Percentiles rank a stretch among this genome's conserved stretches.
Evolutionary conservation across 768 basidiomycete species (phyloP).

Genomic region (Postia placenta): DNA sequence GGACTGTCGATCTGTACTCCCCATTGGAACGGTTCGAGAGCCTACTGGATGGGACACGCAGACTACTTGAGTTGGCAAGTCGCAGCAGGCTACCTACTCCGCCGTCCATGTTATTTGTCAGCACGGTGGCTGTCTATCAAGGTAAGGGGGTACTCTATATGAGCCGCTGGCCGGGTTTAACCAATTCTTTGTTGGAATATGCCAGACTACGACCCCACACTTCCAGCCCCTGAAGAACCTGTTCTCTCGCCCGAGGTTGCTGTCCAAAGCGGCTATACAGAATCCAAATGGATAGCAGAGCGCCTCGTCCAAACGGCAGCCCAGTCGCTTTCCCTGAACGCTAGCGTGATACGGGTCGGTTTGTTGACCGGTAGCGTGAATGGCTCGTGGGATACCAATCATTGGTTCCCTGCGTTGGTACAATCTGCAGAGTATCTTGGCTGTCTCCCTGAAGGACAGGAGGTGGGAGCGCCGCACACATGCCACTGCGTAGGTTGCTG

Average conservation of each 20-base stretch:
- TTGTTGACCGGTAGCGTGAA: conserved; percentile 38
- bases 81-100: not conserved
- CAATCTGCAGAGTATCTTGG: not conserved
- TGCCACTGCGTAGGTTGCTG: not conserved
- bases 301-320: conserved; percentile 30
- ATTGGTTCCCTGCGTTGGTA: conserved; percentile 39
- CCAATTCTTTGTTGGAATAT: not conserved
- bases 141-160: conserved; percentile 1
- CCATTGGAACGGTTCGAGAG: conserved; percentile 31
- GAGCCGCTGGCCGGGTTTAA: too few relatives aligned
- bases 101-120: conserved; percentile 19
- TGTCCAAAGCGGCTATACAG: conserved; percentile 33
- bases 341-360: conserved; percentile 36
- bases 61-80: conserved; percentile 9
- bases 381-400: conserved; percentile 37
- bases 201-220: not conserved
- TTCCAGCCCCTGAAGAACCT: conserved; percentile 13
- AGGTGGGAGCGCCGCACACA: not conserved
- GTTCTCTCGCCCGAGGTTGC: conserved; percentile 28
- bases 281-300: conserved; percentile 40
- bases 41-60: conserved; percentile 22
- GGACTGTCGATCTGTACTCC: conserved; percentile 37
- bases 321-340: conserved; percentile 29
- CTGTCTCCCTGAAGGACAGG: conserved; percentile 4
- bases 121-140: conserved; percentile 4